Percentiles rank a stretch among this genome's conserved stretches.
Conservation (phyloP, 805 yeast genomes). For the Yamadazyma scolyti region DNA sequence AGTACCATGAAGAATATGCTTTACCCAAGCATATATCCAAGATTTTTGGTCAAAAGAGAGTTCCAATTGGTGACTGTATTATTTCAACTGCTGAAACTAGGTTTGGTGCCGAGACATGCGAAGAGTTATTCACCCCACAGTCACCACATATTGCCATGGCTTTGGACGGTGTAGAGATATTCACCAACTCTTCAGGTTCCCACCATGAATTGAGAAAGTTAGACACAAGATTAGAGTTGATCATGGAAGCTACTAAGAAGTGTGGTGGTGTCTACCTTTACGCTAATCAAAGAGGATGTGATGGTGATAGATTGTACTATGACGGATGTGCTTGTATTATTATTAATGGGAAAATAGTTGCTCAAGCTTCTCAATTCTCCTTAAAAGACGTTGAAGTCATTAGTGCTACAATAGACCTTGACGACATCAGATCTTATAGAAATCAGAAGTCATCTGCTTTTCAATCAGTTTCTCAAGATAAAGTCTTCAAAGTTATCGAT, state of each 20-base stretch:
- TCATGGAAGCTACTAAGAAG: constrained; percentile 88
- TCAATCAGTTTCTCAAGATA: constrained; percentile 51
- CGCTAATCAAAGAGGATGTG: constrained; percentile 96
- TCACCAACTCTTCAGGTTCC: constrained; percentile 95
- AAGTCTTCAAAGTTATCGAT: constrained; percentile 53
- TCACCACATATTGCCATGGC: constrained; percentile 92
- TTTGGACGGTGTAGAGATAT: constrained; percentile 94
- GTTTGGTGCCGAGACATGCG: constrained; percentile 98
- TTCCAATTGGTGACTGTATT: constrained; percentile 88
- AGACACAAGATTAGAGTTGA: constrained; percentile 77
- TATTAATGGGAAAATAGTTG: constrained; percentile 86
- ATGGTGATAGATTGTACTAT: constrained; percentile 93
- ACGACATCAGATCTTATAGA: constrained; percentile 84
- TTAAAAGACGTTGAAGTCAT: constrained; percentile 90
- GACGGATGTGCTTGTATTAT: constrained; percentile 97
- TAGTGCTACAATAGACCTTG: constrained; percentile 91
- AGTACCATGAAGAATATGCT: constrained; percentile 65
- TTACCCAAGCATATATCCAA: constrained; percentile 69
- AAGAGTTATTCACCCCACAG: constrained; percentile 93
- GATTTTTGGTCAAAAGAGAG: constrained; percentile 62
- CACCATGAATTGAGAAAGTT: constrained; percentile 94
- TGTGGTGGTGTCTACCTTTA: constrained; percentile 96
- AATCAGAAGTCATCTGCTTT: constrained; percentile 70
- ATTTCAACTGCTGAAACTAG: constrained; percentile 80
- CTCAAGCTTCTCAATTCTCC: constrained; percentile 91